Evolutionary conservation across 495 filamentous ascomycete genomes (phyloP).

Genomic region (Aspergillus indologenus): DNA sequence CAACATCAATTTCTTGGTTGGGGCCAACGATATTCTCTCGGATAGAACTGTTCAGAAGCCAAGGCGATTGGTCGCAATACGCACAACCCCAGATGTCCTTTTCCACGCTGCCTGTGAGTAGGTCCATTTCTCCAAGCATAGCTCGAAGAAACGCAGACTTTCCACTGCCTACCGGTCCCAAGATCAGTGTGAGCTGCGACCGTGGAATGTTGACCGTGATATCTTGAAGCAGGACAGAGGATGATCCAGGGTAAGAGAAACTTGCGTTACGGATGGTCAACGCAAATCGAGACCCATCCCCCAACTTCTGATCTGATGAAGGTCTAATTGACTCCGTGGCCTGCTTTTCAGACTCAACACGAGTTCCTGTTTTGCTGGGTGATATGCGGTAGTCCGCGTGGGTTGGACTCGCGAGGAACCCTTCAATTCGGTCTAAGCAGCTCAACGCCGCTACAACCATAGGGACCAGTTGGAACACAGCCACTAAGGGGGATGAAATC

Average conservation of each 20-base stretch:
- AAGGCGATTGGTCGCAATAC: neutral
- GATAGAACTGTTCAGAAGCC: neutral
- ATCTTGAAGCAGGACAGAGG: neutral
- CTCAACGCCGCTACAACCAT: constrained; percentile 1
- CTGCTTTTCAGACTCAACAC: neutral
- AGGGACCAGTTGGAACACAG: constrained; percentile 1
- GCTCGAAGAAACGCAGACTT: neutral
- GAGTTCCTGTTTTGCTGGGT: neutral
- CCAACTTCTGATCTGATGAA: neutral
- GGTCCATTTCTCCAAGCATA: neutral
- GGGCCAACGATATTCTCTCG: neutral
- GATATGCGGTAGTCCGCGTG: neutral
- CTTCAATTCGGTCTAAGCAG: constrained; percentile 1
- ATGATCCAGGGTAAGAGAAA: constrained; percentile 1
- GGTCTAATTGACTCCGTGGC: neutral
- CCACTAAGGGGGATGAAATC: neutral
- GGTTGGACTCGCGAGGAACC: neutral
- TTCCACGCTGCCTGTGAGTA: neutral
- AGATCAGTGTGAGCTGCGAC: neutral
- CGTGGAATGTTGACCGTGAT: neutral
- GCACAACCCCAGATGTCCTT: neutral
- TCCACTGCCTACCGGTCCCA: neutral
- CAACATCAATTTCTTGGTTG: neutral
- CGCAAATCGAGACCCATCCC: neutral
- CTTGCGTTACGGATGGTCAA: neutral